A percentile compares a stretch with the other conserved stretches of the same genome.
Conservation (phyloP, 305 asterid genomes). For the Fraxinus albicans region DNA sequence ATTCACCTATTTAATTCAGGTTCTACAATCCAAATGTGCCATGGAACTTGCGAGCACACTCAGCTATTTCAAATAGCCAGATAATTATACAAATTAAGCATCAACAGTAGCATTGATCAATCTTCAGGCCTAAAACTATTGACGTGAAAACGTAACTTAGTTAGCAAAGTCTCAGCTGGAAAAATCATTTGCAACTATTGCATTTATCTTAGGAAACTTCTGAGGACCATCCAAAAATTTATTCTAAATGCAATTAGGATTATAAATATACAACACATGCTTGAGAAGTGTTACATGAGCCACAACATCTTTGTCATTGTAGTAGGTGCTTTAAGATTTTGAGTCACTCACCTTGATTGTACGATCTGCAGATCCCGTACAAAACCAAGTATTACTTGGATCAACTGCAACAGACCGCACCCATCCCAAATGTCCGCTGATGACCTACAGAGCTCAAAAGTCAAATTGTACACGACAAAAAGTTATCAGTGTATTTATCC, state of each 20-base stretch:
- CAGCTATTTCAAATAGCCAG: neutral
- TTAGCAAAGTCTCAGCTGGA: neutral
- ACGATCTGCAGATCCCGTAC: constrained; percentile 98
- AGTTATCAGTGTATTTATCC: neutral
- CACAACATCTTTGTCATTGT: neutral
- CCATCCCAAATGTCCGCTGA: constrained; percentile 99
- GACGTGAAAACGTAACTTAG: neutral
- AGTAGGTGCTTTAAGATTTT: neutral
- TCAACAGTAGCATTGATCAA: neutral
- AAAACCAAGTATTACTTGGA: constrained; percentile 93
- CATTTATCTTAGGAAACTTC: constrained; percentile 3
- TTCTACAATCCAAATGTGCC: constrained; percentile 4
- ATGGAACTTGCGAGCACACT: neutral
- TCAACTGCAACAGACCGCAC: constrained; percentile 98
- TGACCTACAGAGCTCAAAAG: constrained; percentile 57
- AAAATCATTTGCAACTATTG: neutral
- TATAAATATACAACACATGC: neutral
- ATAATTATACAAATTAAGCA: neutral
- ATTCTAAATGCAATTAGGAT: neutral
- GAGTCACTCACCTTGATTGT: constrained; percentile 73
- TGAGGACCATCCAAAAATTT: neutral
- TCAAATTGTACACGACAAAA: constrained; percentile 7
- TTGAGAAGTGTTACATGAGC: neutral
- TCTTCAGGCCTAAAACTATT: neutral
- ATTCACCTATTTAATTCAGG: constrained; percentile 6